Conservation (phyloP, 768 basidiomycete species). For the Pulveroboletus sp. region DNA sequence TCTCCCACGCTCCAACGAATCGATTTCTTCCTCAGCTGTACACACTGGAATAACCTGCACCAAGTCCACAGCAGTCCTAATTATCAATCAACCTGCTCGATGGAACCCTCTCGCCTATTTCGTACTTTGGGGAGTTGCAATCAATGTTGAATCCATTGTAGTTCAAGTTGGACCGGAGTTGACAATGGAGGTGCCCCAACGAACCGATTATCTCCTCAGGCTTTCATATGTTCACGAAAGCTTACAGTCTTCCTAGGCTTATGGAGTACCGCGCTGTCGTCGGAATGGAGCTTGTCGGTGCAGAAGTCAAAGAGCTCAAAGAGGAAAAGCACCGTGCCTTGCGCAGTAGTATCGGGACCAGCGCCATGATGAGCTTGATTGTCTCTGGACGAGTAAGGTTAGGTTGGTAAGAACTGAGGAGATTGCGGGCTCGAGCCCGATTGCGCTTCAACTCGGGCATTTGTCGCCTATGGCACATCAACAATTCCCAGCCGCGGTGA, state of each 20-base stretch:
- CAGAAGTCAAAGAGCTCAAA: slow-evolving; percentile 65
- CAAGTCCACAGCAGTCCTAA: no score
- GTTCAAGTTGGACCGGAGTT: no score
- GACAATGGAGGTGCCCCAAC: slow-evolving; percentile 46
- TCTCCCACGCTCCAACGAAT: not conserved
- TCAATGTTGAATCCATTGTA: no score
- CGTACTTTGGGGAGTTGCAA: slow-evolving; percentile 67
- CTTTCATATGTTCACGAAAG: slow-evolving; percentile 46
- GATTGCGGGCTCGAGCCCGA: slow-evolving; percentile 7
- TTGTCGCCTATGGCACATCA: slow-evolving; percentile 42
- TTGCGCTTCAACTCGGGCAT: not conserved
- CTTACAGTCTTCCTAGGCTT: slow-evolving; percentile 63
- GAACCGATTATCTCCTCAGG: slow-evolving; percentile 56
- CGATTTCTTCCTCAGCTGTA: not conserved
- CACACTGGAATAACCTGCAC: slow-evolving; percentile 1
- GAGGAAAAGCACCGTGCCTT: no score
- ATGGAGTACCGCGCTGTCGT: slow-evolving; percentile 68
- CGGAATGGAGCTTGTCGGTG: slow-evolving; percentile 74
- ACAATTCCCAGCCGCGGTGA: slow-evolving; percentile 46
- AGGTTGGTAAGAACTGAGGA: slow-evolving; percentile 33
- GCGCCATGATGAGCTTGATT: slow-evolving; percentile 69
- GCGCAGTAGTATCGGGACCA: slow-evolving; percentile 62
- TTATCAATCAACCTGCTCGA: slow-evolving; percentile 52
- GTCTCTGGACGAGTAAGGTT: slow-evolving; percentile 58
- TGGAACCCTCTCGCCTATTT: no score